Base-by-base conservation (phyloP, 768 basidiomycete species). In the Tulasnella sp. region DNA sequence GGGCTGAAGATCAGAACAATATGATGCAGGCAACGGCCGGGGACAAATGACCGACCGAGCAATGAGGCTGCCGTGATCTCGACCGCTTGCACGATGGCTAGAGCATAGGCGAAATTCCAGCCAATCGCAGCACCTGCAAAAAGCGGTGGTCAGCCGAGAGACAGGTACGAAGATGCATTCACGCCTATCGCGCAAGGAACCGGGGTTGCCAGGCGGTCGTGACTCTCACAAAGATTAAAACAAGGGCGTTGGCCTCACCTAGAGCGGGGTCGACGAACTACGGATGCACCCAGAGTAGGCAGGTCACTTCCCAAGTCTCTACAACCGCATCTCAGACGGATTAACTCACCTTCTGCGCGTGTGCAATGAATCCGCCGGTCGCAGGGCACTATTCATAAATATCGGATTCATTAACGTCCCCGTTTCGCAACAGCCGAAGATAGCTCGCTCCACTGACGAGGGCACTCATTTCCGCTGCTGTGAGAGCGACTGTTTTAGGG, bases 61-160 rank as follows among this genome's bases (percentile, higher is more conserved):
- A 81, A 74, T 58, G 80, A 46, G 39, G 82, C 68, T 12, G 81
- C 82, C 27, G 81, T 76, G 58, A 82, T 79, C 72, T 82, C 82
- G 39, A 81, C 80, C 24, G 81, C 81, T 10, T 82, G 81, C 18
- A 76, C 74, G 36, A 82, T 81, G 44, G 80, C 76, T 7, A 68
- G 68, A 9, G 76, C 74, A 46, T 82, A 82, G 38, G 82, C 82
- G 46, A 80, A 81, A 73, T 81, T 81, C 79, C 79, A 81, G 19
- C 80, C 80, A 36, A 68, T 76, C n/a, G 80, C 79, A 31, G 79
- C 80, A 48, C 79, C 80, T 79, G 71, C n/a, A 12, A 76, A 24
- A n/a, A 31, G 42, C 40, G n/a, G 31, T 34, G 74, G 36, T 39
- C 48, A 71, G 72, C 27, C 68, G 36, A 78, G 21, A 71, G 38